These are phyloP conservation scores for Tephrocybe sp. DNA, from an alignment of 768 basidiomycete genomes.

Conservation along the genomic window DNA sequence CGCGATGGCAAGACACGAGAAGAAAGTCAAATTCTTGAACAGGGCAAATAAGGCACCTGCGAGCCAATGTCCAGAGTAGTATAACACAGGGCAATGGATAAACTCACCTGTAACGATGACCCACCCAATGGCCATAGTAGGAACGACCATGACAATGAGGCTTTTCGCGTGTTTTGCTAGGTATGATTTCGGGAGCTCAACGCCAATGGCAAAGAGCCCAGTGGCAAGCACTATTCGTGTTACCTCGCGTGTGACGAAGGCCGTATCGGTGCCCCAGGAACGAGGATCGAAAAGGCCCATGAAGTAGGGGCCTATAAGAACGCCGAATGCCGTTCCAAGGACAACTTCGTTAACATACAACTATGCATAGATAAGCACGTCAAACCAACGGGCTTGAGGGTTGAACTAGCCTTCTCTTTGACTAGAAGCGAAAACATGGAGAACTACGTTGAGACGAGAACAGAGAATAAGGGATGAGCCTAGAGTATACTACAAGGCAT, in stretches of 20 bases:
- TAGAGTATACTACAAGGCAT: neutral
- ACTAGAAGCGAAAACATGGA: slow-evolving; percentile 80
- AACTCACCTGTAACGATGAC: slow-evolving; percentile 63
- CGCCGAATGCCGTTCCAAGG: slow-evolving; percentile 73
- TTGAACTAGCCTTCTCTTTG: slow-evolving; percentile 64
- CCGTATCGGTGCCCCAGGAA: slow-evolving; percentile 50
- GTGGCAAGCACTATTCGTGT: slow-evolving; percentile 68
- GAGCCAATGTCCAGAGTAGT: neutral
- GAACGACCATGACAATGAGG: slow-evolving; percentile 67
- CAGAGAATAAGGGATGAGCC: neutral
- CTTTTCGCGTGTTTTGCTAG: slow-evolving; percentile 78
- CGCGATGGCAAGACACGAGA: slow-evolving; percentile 82
- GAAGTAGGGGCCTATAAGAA: slow-evolving; percentile 71
- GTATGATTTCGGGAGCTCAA: slow-evolving; percentile 86
- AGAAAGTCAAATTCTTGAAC: slow-evolving; percentile 69
- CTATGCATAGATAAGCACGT: slow-evolving; percentile 27
- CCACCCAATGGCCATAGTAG: slow-evolving; percentile 87
- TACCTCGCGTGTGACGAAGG: slow-evolving; percentile 60
- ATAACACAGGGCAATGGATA: too few species aligned
- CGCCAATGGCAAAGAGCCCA: slow-evolving; percentile 92
- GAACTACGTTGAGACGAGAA: slow-evolving; percentile 48
- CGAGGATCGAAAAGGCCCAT: slow-evolving; percentile 75
- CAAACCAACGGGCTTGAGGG: neutral
- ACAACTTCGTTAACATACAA: slow-evolving; percentile 93
- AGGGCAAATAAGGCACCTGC: slow-evolving; percentile 67